phyloP scores from a whole-genome alignment of 2,329 filamentous ascomycete genomes.

The Bertia moriformis region DNA sequence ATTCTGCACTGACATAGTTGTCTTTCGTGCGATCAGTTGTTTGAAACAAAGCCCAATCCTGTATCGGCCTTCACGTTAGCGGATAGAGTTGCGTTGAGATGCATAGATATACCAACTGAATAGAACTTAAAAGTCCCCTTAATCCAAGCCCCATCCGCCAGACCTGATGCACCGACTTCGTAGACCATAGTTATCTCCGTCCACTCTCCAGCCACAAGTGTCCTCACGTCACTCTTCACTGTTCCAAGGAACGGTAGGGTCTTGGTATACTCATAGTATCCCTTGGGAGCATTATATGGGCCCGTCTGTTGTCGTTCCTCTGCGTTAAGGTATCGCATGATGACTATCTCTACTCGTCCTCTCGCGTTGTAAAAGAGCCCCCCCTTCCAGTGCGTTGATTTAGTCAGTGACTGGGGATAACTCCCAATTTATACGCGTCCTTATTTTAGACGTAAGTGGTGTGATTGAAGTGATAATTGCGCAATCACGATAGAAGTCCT shows the following conservation, averaged over 20 bases:
- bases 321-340: not conserved
- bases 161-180: slow-evolving; percentile 14
- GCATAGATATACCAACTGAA: slow-evolving; percentile 7
- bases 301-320: slow-evolving; percentile 5
- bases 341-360: too few species aligned
- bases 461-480: too few species aligned
- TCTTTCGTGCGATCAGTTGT: slow-evolving; percentile 13
- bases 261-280: slow-evolving; percentile 13
- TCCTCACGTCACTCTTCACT: slow-evolving; percentile 9
- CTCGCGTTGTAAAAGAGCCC: too few species aligned
- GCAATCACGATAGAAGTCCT: too few species aligned
- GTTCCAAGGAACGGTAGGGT: slow-evolving; percentile 12
- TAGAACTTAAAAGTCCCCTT: slow-evolving; percentile 23
- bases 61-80: too few species aligned
- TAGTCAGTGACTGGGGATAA: too few species aligned
- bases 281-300: slow-evolving; percentile 11
- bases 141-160: slow-evolving; percentile 19
- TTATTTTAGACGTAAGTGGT: too few species aligned
- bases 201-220: slow-evolving; percentile 12
- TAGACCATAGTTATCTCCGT: slow-evolving; percentile 13
- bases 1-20: slow-evolving; percentile 18
- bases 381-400: too few species aligned
- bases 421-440: too few species aligned
- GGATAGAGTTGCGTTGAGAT: not conserved
- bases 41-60: slow-evolving; percentile 18